These are phyloP conservation scores for Citrus sinensis DNA, from an alignment of 345 rosid genomes.

Conservation along the genomic window DNA sequence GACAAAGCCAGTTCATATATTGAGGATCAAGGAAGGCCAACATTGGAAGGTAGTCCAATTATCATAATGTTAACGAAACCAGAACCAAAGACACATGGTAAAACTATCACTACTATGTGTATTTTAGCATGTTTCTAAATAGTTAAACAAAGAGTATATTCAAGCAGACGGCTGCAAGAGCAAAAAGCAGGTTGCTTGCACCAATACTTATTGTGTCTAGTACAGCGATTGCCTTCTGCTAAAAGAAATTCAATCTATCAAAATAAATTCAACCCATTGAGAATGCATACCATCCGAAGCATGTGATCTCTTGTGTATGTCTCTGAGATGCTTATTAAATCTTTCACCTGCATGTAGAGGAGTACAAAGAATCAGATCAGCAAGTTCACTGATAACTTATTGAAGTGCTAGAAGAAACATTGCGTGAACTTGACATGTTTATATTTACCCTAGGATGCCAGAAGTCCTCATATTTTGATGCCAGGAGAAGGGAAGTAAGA, in stretches of 20 bases:
- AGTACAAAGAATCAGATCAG: not conserved
- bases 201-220: not conserved
- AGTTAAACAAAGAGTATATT: not conserved
- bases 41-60: not conserved
- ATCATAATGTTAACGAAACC: not conserved
- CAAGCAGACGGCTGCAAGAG: not conserved
- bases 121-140: not conserved
- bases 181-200: not conserved
- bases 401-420: not conserved
- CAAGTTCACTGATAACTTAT: not conserved
- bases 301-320: conserved; percentile 72
- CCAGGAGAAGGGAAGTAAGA: conserved; percentile 75
- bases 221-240: not conserved
- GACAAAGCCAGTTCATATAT: conserved; percentile 12
- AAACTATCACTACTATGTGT: not conserved
- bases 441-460: conserved; percentile 91
- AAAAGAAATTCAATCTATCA: not conserved
- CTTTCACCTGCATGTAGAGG: conserved; percentile 60
- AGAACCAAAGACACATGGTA: not conserved
- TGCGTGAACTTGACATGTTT: not conserved
- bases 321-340: conserved; percentile 82
- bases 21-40: not conserved
- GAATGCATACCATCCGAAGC: conserved; percentile 59
- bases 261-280: not conserved
- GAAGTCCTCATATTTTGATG: conserved; percentile 94